Evolutionary conservation across 768 basidiomycete genomes (phyloP).

Genomic region (Russula sp.): DNA sequence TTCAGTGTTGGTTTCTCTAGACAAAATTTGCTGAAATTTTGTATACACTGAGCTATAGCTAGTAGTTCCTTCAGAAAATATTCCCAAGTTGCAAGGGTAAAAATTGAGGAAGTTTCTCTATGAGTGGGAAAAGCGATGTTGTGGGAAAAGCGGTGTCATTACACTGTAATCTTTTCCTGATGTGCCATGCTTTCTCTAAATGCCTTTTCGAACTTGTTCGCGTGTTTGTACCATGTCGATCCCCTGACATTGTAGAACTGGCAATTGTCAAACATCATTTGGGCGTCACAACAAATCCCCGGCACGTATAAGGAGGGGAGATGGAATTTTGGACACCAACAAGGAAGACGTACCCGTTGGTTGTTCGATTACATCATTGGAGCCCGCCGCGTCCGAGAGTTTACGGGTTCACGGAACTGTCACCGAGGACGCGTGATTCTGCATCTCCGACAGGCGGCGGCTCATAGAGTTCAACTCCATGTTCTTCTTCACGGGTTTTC

Average conservation of each 20-base stretch:
- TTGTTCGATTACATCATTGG: constrained; percentile 79
- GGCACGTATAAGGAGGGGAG: too few species aligned
- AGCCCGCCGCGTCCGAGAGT: constrained; percentile 73
- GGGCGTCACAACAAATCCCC: constrained; percentile 75
- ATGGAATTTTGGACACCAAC: background rate
- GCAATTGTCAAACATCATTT: constrained; percentile 87
- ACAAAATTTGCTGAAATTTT: too few species aligned
- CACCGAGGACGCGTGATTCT: constrained; percentile 72
- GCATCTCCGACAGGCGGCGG: constrained; percentile 70
- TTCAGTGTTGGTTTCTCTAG: too few species aligned
- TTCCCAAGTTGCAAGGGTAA: too few species aligned
- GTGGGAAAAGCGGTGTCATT: too few species aligned
- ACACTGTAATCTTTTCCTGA: background rate
- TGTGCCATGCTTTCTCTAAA: constrained; percentile 47
- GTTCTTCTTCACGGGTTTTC: constrained; percentile 44
- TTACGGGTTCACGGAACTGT: constrained; percentile 87
- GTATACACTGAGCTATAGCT: too few species aligned
- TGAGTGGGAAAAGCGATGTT: too few species aligned
- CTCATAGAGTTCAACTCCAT: constrained; percentile 64
- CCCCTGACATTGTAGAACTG: constrained; percentile 77
- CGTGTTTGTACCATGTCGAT: constrained; percentile 76
- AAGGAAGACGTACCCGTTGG: constrained; percentile 76
- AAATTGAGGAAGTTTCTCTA: too few species aligned
- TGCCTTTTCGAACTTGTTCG: constrained; percentile 74
- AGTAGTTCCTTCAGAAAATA: too few species aligned